Percentiles rank a stretch among this genome's conserved stretches.
phyloP scores from a whole-genome alignment of 108 stramenopile species.

The Tribonema minus region DNA sequence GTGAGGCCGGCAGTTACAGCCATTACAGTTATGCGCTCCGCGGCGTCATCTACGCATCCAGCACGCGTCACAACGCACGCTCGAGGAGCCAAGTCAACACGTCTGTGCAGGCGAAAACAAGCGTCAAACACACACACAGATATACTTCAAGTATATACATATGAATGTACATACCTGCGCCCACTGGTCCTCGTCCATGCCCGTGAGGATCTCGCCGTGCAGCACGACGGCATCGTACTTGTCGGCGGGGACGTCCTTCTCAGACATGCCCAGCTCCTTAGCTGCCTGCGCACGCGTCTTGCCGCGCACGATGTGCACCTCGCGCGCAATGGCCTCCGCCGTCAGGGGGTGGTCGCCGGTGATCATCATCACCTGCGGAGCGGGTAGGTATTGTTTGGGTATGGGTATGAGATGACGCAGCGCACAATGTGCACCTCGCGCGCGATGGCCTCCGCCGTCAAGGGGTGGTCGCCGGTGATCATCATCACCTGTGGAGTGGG shows the following conservation, averaged over 20 bases:
- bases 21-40: no score
- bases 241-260: not conserved
- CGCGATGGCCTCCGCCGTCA: conserved; percentile 87
- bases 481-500: no score
- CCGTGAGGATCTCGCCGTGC: conserved; percentile 11
- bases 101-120: no score
- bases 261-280: not conserved
- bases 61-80: no score
- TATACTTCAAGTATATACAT: not conserved
- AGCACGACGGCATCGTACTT: conserved; percentile 16
- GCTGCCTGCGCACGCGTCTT: conserved; percentile 18
- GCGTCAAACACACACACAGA: no score
- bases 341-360: conserved; percentile 91
- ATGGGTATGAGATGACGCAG: no score
- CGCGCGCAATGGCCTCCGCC: conserved; percentile 79
- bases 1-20: no score
- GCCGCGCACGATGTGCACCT: conserved; percentile 19
- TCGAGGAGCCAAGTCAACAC: no score
- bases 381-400: no score
- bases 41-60: no score
- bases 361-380: no score
- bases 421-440: conserved; percentile 20
- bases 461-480: conserved; percentile 89
- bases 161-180: not conserved
- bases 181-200: not conserved